These are phyloP conservation scores for Aurantiochytrium sp. DNA, from an alignment of 108 stramenopile genomes.

Conservation along the genomic window DNA sequence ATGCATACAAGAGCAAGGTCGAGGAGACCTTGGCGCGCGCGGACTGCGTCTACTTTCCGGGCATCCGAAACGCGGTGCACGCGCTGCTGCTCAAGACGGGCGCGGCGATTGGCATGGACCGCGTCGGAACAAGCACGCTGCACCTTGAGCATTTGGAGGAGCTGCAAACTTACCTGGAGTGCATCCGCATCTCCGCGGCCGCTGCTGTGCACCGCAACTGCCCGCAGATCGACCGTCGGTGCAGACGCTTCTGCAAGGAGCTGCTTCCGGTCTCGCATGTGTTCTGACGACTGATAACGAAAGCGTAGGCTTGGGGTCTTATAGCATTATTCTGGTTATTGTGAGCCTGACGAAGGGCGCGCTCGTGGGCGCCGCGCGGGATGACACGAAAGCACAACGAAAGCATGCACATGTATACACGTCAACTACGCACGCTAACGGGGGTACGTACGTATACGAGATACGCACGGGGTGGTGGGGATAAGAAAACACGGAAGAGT, in stretches of 20 bases:
- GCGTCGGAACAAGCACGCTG: not conserved
- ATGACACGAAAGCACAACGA: no score
- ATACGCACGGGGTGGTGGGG: no score
- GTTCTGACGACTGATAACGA: not conserved
- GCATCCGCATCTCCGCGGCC: not conserved
- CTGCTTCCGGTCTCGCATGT: not conserved
- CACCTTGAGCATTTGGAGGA: not conserved
- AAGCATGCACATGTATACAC: no score
- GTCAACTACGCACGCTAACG: no score
- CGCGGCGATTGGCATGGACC: not conserved
- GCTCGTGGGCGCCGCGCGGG: no score
- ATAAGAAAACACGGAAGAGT: no score
- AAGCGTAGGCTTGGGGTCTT: not conserved
- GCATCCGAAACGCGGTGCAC: not conserved
- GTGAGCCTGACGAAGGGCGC: no score
- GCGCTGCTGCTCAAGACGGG: not conserved
- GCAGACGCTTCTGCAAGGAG: not conserved
- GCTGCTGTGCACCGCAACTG: not conserved
- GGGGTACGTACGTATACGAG: no score
- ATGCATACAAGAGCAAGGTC: not conserved
- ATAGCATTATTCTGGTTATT: no score
- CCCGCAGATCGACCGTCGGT: not conserved
- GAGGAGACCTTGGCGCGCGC: not conserved
- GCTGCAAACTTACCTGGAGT: not conserved
- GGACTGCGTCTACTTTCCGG: conserved; percentile 16